phyloP scores from a whole-genome alignment of 2,329 filamentous ascomycete species.

The Claviceps arundinis region DNA sequence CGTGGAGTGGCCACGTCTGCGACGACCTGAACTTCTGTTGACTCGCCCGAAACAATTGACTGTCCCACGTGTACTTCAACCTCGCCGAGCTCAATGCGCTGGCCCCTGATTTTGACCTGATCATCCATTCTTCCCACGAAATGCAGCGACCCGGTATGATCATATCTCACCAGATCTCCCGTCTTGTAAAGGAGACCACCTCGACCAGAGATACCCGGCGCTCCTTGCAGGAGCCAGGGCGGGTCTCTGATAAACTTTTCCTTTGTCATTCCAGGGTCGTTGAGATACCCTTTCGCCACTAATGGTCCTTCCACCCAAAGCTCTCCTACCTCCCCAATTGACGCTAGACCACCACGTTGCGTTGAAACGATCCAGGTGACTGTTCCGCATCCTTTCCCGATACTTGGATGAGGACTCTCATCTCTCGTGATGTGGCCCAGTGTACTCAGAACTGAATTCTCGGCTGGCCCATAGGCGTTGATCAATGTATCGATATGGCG shows the following conservation, averaged over 20 bases:
- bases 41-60: neutral
- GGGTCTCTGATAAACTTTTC: neutral
- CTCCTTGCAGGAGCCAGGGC: neutral
- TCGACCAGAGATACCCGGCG: neutral
- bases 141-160: slow-evolving; percentile 10
- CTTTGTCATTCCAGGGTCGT: neutral
- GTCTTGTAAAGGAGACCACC: slow-evolving; percentile 9
- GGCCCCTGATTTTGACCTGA: slow-evolving; percentile 14
- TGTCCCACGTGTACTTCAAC: slow-evolving; percentile 4
- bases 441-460: neutral
- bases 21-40: neutral
- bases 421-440: slow-evolving; percentile 2
- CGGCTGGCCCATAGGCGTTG: neutral
- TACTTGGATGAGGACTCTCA: neutral
- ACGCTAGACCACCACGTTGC: neutral
- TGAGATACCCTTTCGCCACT: neutral
- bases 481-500: too few species aligned
- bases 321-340: slow-evolving; percentile 1
- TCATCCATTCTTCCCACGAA: slow-evolving; percentile 13
- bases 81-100: slow-evolving; percentile 13
- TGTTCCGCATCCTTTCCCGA: neutral
- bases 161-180: slow-evolving; percentile 10
- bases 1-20: neutral
- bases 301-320: slow-evolving; percentile 1
- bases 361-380: neutral